Evolutionary conservation across 2,329 filamentous ascomycete genomes (phyloP).

Genomic region (Hymenoscyphus occultus): DNA sequence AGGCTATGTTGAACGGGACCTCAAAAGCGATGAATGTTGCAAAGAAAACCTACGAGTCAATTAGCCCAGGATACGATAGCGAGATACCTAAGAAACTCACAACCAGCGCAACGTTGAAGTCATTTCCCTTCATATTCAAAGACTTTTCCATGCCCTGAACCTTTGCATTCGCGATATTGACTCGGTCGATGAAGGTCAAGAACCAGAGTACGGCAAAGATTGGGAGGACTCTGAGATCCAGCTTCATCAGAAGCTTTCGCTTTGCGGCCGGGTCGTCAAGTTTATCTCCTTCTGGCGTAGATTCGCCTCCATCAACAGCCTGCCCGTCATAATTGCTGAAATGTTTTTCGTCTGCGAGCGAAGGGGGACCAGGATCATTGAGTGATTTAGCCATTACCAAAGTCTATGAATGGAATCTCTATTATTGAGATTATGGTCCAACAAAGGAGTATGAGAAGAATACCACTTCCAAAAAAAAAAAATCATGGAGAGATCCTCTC

Average conservation of each 20-base stretch:
- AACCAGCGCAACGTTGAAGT: slow-evolving; percentile 8
- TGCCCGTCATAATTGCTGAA: not conserved
- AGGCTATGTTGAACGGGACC: slow-evolving; percentile 61
- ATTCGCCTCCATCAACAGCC: slow-evolving; percentile 1
- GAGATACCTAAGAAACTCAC: not conserved
- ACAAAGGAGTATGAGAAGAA: not conserved
- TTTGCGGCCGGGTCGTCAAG: slow-evolving; percentile 17
- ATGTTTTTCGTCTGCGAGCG: slow-evolving; percentile 6
- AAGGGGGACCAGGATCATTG: not conserved
- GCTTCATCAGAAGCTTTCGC: slow-evolving; percentile 15
- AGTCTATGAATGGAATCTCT: not conserved
- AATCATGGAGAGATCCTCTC: not conserved
- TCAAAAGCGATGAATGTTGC: slow-evolving; percentile 57
- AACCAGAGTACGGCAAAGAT: slow-evolving; percentile 63
- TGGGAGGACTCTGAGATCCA: slow-evolving; percentile 19
- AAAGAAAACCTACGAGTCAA: slow-evolving; percentile 41
- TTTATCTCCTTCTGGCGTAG: not conserved
- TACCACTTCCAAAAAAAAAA: not conserved
- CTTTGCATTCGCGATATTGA: slow-evolving; percentile 73
- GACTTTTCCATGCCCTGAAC: slow-evolving; percentile 65
- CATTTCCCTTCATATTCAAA: slow-evolving; percentile 33
- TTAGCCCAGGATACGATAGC: not conserved
- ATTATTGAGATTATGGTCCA: not conserved
- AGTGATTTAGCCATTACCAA: not conserved
- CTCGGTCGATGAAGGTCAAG: slow-evolving; percentile 67